Evolutionary conservation across 1,139 yeast species (phyloP).

Genomic region (Hansenula sp.): DNA sequence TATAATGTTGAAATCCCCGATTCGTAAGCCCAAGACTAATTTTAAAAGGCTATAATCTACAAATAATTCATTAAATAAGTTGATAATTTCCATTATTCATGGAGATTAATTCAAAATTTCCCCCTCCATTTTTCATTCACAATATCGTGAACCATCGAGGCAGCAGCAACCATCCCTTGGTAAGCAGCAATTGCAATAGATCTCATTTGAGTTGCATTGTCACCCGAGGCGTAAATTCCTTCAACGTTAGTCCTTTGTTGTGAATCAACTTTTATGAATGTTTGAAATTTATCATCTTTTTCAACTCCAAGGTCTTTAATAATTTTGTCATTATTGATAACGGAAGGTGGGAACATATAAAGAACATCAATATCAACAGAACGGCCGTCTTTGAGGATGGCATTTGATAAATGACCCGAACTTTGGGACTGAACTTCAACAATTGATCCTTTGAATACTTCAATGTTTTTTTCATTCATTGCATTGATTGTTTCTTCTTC

Average conservation of each 20-base stretch:
- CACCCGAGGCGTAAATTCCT: slow-evolving; percentile 6
- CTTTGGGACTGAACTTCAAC: background rate
- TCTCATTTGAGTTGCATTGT: slow-evolving; percentile 2
- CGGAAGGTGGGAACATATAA: slow-evolving; percentile 4
- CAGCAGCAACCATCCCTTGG: slow-evolving; percentile 3
- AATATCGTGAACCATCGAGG: background rate
- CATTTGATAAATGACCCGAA: background rate
- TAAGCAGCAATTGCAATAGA: background rate
- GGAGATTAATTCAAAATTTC: no score
- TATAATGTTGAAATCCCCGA: no score
- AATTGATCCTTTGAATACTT: background rate
- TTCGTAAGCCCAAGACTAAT: no score
- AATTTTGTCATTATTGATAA: slow-evolving; percentile 1
- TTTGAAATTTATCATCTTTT: background rate
- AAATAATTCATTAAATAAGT: no score
- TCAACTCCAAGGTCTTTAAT: slow-evolving; percentile 4
- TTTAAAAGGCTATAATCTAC: no score
- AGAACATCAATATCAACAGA: slow-evolving; percentile 3
- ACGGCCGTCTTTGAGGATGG: slow-evolving; percentile 1
- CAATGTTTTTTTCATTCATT: background rate
- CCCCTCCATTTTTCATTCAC: background rate
- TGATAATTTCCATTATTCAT: no score
- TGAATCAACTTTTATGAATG: slow-evolving; percentile 4
- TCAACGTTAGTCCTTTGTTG: slow-evolving; percentile 4
- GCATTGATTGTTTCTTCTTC: background rate